A percentile compares a stretch with the other conserved stretches of the same genome.
phyloP scores from a whole-genome alignment of 2,329 filamentous ascomycete genomes.

The Biscogniauxia sp. region DNA sequence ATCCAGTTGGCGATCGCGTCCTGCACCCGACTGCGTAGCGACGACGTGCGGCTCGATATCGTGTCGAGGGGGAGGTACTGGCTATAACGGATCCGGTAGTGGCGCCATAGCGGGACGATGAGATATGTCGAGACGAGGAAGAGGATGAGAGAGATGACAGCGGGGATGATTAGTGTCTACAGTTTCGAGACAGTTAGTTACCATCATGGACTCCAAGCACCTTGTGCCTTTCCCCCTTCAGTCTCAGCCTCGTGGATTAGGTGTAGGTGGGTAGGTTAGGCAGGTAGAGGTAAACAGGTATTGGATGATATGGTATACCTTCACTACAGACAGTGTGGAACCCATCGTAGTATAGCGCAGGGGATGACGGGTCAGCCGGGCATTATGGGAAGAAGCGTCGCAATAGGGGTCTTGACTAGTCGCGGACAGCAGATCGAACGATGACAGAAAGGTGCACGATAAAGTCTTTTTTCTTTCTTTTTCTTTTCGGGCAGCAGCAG shows the following conservation, averaged over 20 bases:
- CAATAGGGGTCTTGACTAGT: neutral
- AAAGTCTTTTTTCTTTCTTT: neutral
- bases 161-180: conserved; percentile 69
- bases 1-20: conserved; percentile 39
- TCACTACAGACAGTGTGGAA: conserved; percentile 36
- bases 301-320: conserved; percentile 28
- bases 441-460: neutral
- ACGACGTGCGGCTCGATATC: conserved; percentile 56
- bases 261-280: neutral
- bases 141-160: conserved; percentile 65
- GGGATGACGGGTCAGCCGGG: neutral
- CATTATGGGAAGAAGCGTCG: neutral
- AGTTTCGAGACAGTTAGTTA: conserved; percentile 9
- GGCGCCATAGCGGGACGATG: conserved; percentile 66
- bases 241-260: neutral
- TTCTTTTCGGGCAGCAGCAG: too few relatives aligned
- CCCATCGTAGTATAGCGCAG: conserved; percentile 31
- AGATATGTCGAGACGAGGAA: conserved; percentile 66
- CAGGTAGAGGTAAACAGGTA: neutral
- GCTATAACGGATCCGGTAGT: conserved; percentile 67
- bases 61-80: conserved; percentile 70
- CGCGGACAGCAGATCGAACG: neutral
- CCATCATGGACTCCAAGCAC: neutral
- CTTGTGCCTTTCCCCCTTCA: neutral
- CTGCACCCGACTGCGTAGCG: conserved; percentile 52